Evolutionary conservation across 75 land plant genomes (phyloP).

Genomic region (Ceratopteris richardii): DNA sequence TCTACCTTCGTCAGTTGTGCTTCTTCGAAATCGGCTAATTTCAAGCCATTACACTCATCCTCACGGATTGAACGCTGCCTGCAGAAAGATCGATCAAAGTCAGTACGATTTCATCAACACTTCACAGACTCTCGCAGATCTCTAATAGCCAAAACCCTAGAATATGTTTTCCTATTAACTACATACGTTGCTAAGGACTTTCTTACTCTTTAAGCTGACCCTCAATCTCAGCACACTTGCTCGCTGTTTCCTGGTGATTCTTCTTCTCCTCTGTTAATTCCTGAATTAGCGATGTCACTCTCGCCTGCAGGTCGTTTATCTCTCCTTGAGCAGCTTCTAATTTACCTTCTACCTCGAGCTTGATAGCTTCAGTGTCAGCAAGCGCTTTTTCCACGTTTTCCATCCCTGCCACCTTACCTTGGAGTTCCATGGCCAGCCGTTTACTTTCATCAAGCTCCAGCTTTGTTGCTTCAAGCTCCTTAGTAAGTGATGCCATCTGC

Average conservation of each 20-base stretch:
- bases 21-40: too few relatives aligned
- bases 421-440: conserved; percentile 20
- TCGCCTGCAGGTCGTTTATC: conserved; percentile 33
- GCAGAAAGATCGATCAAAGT: neutral
- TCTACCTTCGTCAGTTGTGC: too few relatives aligned
- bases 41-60: neutral
- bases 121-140: too few relatives aligned
- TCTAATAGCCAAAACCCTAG: too few relatives aligned
- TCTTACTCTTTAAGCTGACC: conserved; percentile 43
- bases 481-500: conserved; percentile 2
- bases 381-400: conserved; percentile 31
- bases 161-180: too few relatives aligned
- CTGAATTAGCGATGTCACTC: conserved; percentile 31
- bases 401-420: conserved; percentile 22
- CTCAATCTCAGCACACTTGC: conserved; percentile 32
- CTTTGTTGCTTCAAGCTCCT: conserved; percentile 9
- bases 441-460: conserved; percentile 40
- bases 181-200: too few relatives aligned
- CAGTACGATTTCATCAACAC: too few relatives aligned
- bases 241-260: conserved; percentile 28
- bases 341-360: conserved; percentile 18
- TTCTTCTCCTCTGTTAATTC: conserved; percentile 39
- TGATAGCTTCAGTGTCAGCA: conserved; percentile 38
- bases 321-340: conserved; percentile 17
- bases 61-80: neutral